Base-by-base conservation (phyloP, 805 yeast species). In the Saturnispora kantuleensis region DNA sequence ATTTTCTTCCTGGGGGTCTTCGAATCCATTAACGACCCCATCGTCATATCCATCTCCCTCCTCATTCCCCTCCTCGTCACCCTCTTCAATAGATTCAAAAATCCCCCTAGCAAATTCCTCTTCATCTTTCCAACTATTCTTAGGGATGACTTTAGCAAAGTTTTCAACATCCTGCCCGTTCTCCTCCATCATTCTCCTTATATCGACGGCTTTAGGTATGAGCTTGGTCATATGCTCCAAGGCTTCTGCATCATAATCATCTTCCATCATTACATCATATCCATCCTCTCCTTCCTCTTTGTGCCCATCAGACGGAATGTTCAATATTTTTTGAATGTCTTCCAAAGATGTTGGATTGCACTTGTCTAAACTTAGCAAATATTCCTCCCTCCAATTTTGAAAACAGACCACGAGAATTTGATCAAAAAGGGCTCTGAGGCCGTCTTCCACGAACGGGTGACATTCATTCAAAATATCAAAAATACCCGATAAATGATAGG, bases 91-190 rank as follows among this genome's bases (percentile, higher is more conserved):
- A 5, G 45, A 36, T 11, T 42, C 45, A 31, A 36, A 36, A 4
- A 36, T 35, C 15, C 37, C 34, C 30, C 17, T 39, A 7, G 33
- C 34, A 26, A 13, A 18, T 6, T 35, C 35, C 30, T 31, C 30
- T 16, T 41, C 36, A 12, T 30, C 16, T 6, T n/a, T 38, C 30
- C 41, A 26, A 3, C 18, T 31, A 6, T 13, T 36, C 13, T 50
- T 56, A 1, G 71, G 68, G 43, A 64, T 50, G 2, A 67, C 55
- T 66, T 61, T 66, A 0, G 71, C 65, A 65, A 67, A 62, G 46
- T 65, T 70, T 5, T 63, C 47, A n/a, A 41, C 32, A 35, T 46
- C 16, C 6, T 31, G 21, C 3, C 55, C n/a, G 50, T 43, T 7
- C 39, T 40, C 10, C 44, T 39, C 11, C 44, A 41, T 26, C 31